Evolutionary conservation across 805 yeast species (phyloP).

Genomic region (Cyberlindnera americana): DNA sequence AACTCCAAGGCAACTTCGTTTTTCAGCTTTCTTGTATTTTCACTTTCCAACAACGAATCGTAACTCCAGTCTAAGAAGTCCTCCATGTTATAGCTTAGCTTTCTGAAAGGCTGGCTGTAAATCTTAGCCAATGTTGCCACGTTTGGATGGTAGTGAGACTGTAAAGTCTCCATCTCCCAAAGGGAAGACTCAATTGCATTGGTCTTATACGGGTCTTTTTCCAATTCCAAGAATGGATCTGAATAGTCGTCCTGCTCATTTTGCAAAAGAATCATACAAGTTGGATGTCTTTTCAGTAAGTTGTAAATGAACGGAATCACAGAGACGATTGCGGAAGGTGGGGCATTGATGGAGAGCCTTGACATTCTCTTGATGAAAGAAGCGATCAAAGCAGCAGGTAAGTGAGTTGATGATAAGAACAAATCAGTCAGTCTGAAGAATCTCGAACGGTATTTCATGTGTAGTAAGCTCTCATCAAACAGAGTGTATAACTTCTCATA

Average conservation of each 20-base stretch:
- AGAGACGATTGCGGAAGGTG: constrained; percentile 86
- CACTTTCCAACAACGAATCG: constrained; percentile 58
- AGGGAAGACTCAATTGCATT: constrained; percentile 79
- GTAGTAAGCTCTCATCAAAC: constrained; percentile 70
- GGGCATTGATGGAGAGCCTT: constrained; percentile 67
- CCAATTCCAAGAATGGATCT: constrained; percentile 68
- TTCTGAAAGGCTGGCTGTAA: constrained; percentile 84
- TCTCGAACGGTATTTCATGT: constrained; percentile 77
- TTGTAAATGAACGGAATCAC: constrained; percentile 90
- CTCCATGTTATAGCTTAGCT: constrained; percentile 83
- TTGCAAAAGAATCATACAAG: constrained; percentile 88
- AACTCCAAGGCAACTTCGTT: constrained; percentile 77
- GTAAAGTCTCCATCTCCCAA: constrained; percentile 85
- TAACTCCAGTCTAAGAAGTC: constrained; percentile 94
- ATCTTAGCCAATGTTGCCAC: constrained; percentile 89
- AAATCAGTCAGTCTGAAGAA: constrained; percentile 84
- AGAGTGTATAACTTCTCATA: constrained; percentile 77
- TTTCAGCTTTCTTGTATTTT: constrained; percentile 58
- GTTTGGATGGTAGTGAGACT: constrained; percentile 90
- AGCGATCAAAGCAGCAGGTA: constrained; percentile 79
- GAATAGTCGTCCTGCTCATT: constrained; percentile 32
- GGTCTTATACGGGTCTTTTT: constrained; percentile 72
- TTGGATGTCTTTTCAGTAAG: constrained; percentile 84
- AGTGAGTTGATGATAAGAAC: constrained; percentile 82
- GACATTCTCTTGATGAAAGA: constrained; percentile 84